Evolutionary conservation across 2,329 filamentous ascomycete genomes (phyloP).

Genomic region (Colletotrichum shisoi): DNA sequence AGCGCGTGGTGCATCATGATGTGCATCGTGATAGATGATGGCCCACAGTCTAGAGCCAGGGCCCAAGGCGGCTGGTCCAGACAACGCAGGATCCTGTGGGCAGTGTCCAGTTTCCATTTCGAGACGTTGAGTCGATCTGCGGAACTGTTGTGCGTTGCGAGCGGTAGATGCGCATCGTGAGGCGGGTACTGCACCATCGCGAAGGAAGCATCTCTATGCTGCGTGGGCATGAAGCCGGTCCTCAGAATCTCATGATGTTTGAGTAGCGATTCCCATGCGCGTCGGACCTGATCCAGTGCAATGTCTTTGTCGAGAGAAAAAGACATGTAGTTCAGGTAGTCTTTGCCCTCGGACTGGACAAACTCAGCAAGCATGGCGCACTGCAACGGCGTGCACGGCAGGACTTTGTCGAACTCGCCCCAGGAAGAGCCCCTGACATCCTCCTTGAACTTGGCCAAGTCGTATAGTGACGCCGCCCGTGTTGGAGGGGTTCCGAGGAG

Average conservation of each 20-base stretch:
- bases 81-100: slow-evolving; percentile 49
- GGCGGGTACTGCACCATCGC: slow-evolving; percentile 73
- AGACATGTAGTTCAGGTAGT: slow-evolving; percentile 79
- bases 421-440: slow-evolving; percentile 42
- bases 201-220: slow-evolving; percentile 69
- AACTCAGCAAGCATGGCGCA: slow-evolving; percentile 81
- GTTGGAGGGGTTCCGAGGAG: slow-evolving; percentile 31
- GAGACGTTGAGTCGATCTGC: slow-evolving; percentile 45
- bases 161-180: slow-evolving; percentile 35
- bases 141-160: slow-evolving; percentile 36
- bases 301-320: slow-evolving; percentile 58
- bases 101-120: slow-evolving; percentile 51
- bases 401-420: slow-evolving; percentile 62
- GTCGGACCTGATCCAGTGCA: slow-evolving; percentile 52
- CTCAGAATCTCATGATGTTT: slow-evolving; percentile 74
- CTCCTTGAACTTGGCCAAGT: slow-evolving; percentile 53
- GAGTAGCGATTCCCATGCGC: slow-evolving; percentile 67
- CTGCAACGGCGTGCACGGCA: slow-evolving; percentile 83
- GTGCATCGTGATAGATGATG: slow-evolving; percentile 49
- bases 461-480: slow-evolving; percentile 43
- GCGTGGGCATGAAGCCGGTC: slow-evolving; percentile 73
- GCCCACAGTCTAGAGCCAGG: slow-evolving; percentile 56
- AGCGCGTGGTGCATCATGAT: slow-evolving; percentile 77
- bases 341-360: slow-evolving; percentile 67
- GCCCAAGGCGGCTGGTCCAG: slow-evolving; percentile 70